A percentile compares a stretch with the other conserved stretches of the same genome.
These are phyloP conservation scores for Prunus dulcis DNA, from an alignment of 306 rosid species.

Conservation along the genomic window DNA sequence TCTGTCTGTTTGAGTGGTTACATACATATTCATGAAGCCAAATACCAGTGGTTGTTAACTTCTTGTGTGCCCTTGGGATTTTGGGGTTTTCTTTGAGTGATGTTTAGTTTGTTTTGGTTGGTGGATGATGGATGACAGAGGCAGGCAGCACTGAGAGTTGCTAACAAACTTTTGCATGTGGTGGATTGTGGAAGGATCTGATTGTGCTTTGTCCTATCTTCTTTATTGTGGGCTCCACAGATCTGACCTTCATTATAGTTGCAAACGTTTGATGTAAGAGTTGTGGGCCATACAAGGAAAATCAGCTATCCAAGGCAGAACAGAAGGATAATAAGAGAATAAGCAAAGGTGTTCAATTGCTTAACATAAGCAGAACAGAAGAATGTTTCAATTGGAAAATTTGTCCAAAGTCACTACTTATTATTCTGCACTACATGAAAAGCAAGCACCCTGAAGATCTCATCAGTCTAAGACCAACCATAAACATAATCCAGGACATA, in stretches of 20 bases:
- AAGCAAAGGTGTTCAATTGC: not conserved
- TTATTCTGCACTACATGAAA: not conserved
- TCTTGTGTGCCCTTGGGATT: constrained; percentile 6
- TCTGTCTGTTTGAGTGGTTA: not conserved
- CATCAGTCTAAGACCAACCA: constrained; percentile 67
- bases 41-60: not conserved
- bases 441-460: not conserved
- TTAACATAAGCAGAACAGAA: no score
- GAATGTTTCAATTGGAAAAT: no score
- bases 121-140: constrained; percentile 26
- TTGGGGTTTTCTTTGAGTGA: constrained; percentile 6
- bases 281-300: not conserved
- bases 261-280: not conserved
- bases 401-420: constrained; percentile 19
- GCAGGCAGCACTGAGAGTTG: constrained; percentile 18
- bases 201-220: constrained; percentile 29
- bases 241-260: constrained; percentile 20
- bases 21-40: not conserved
- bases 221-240: constrained; percentile 29
- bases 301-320: not conserved
- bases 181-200: constrained; percentile 37
- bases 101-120: constrained; percentile 9
- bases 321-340: no score
- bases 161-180: constrained; percentile 46
- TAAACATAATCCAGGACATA: constrained; percentile 84